Evolutionary conservation across 495 filamentous ascomycete species (phyloP).

Genomic region (Haplographium delicatum): DNA sequence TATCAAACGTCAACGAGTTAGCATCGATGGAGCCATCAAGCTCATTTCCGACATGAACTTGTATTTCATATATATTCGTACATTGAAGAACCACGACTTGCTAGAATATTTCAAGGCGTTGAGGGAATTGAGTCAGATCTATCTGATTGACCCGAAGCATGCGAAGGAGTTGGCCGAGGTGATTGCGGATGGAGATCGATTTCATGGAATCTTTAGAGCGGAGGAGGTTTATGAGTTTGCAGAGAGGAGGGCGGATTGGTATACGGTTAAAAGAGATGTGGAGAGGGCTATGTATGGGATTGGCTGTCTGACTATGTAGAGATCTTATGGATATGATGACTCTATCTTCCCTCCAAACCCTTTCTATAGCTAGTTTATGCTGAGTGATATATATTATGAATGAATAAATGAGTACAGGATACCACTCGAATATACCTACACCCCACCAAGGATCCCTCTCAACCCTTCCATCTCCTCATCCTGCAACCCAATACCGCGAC

Average conservation of each 20-base stretch:
- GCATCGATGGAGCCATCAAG: constrained; percentile 82
- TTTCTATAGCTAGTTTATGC: no score
- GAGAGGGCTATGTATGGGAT: constrained; percentile 98
- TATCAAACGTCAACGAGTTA: constrained; percentile 90
- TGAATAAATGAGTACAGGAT: no score
- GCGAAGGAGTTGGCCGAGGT: constrained; percentile 93
- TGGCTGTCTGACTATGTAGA: constrained; percentile 73
- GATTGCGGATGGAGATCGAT: constrained; percentile 87
- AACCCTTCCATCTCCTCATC: constrained; percentile 12
- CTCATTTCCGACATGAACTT: constrained; percentile 95
- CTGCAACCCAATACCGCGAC: constrained; percentile 14
- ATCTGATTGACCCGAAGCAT: constrained; percentile 79
- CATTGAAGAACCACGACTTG: constrained; percentile 75
- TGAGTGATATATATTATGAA: no score
- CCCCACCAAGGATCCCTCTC: not conserved
- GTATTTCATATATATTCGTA: constrained; percentile 79
- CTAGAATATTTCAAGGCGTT: constrained; percentile 87
- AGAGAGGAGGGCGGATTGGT: constrained; percentile 92
- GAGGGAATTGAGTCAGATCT: constrained; percentile 90
- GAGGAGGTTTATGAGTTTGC: constrained; percentile 99
- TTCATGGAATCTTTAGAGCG: constrained; percentile 84
- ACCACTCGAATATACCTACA: no score
- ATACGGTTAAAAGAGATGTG: constrained; percentile 74
- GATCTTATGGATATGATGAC: not conserved
- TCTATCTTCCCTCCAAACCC: no score